These are phyloP conservation scores for Puccinia triticina DNA, from an alignment of 1,284 basidiomycete species.

Conservation along the genomic window DNA sequence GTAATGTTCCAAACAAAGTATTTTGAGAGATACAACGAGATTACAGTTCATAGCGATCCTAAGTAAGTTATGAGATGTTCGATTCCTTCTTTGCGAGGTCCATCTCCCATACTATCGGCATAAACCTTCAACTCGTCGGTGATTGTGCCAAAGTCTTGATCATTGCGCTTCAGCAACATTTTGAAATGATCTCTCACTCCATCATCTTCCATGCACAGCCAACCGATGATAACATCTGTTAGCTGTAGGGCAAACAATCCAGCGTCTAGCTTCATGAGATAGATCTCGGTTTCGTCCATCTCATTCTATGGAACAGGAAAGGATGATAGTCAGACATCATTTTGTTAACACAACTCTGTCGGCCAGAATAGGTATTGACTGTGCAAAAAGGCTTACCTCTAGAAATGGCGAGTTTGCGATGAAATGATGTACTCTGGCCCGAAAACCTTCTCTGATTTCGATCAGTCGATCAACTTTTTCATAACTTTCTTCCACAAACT, in stretches of 20 bases:
- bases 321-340: not conserved
- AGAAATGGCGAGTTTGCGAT: constrained; percentile 69
- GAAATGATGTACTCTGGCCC: constrained; percentile 66
- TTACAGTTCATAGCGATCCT: constrained; percentile 27
- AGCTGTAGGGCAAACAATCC: constrained; percentile 87
- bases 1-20: constrained; percentile 13
- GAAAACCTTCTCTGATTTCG: constrained; percentile 77
- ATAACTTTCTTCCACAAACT: constrained; percentile 88
- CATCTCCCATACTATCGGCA: constrained; percentile 72
- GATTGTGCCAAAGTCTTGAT: constrained; percentile 70
- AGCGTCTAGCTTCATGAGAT: constrained; percentile 78
- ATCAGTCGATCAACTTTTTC: constrained; percentile 90
- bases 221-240: constrained; percentile 88
- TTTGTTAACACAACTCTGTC: not conserved
- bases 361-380: not conserved
- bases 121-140: constrained; percentile 70
- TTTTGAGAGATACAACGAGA: not conserved
- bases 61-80: constrained; percentile 27
- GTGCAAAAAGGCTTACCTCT: constrained; percentile 65
- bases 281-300: constrained; percentile 74
- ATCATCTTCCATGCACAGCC: constrained; percentile 97
- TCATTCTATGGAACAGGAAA: constrained; percentile 69
- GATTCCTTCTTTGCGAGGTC: constrained; percentile 57
- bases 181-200: constrained; percentile 76
- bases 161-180: constrained; percentile 74